Evolutionary conservation across 1,284 basidiomycete species (phyloP).

Genomic region (Cutaneotrichosporon cutaneum): DNA sequence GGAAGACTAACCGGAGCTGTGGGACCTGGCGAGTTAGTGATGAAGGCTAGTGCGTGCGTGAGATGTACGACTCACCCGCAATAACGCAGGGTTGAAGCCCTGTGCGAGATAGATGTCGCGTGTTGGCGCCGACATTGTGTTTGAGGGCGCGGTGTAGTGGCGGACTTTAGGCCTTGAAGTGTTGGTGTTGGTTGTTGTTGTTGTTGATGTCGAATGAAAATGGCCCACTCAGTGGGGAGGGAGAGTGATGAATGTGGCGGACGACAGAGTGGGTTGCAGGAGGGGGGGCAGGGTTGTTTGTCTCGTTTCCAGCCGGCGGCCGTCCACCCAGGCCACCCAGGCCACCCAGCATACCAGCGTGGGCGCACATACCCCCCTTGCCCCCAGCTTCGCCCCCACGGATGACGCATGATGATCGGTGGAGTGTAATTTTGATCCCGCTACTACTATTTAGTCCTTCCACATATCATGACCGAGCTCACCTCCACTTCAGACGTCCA

Average conservation of each 20-base stretch:
- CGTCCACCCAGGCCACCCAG: too few species aligned
- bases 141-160: too few species aligned
- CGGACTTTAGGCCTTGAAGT: too few species aligned
- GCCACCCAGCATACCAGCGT: too few species aligned
- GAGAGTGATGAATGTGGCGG: background rate
- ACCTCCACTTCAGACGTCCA: constrained; percentile 7
- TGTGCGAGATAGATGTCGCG: constrained; percentile 66
- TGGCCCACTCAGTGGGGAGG: background rate
- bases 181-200: constrained; percentile 6
- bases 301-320: background rate
- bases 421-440: constrained; percentile 10
- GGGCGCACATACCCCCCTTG: too few species aligned
- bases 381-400: too few species aligned
- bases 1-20: constrained; percentile 46
- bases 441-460: background rate
- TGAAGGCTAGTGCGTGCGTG: background rate
- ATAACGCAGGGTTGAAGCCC: constrained; percentile 73
- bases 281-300: constrained; percentile 12
- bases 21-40: constrained; percentile 40
- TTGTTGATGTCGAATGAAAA: constrained; percentile 1
- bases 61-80: constrained; percentile 57
- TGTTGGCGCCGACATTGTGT: constrained; percentile 41
- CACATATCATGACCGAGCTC: background rate
- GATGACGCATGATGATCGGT: background rate
- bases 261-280: background rate